These are phyloP conservation scores for Colletotrichum ledebouriae DNA, from an alignment of 2,329 filamentous ascomycete genomes.

Conservation along the genomic window DNA sequence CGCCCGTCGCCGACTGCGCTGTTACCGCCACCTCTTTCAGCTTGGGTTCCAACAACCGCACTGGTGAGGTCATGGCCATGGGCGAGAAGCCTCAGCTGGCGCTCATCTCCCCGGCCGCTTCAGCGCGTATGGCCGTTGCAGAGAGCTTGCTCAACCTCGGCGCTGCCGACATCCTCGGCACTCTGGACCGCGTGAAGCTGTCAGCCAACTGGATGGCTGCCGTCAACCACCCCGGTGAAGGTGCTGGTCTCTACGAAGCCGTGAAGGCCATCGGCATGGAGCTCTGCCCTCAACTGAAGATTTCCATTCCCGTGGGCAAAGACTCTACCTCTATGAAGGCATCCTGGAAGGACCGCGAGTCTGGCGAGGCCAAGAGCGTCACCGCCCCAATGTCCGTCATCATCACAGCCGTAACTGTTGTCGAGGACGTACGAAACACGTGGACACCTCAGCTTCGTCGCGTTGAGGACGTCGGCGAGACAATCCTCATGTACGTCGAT, in stretches of 20 bases:
- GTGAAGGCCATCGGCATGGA: constrained; percentile 94
- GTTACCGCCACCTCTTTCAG: constrained; percentile 89
- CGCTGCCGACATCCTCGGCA: constrained; percentile 78
- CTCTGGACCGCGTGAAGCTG: constrained; percentile 83
- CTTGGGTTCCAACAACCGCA: constrained; percentile 73
- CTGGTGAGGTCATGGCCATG: constrained; percentile 98
- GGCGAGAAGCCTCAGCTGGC: constrained; percentile 92
- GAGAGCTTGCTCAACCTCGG: constrained; percentile 95
- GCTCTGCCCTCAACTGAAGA: constrained; percentile 88
- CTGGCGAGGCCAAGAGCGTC: constrained; percentile 81
- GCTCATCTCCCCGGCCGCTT: constrained; percentile 89
- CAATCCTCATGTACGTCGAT: constrained; percentile 90
- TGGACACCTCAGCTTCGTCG: constrained; percentile 94
- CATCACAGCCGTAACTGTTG: constrained; percentile 90
- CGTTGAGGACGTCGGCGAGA: constrained; percentile 89
- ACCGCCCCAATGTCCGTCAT: constrained; percentile 92
- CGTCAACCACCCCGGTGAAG: constrained; percentile 92
- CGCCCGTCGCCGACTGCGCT: constrained; percentile 92
- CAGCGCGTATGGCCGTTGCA: constrained; percentile 95
- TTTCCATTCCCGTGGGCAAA: constrained; percentile 96
- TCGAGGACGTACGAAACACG: constrained; percentile 84
- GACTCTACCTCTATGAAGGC: constrained; percentile 99
- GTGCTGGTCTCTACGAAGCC: constrained; percentile 91
- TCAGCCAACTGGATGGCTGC: constrained; percentile 99
- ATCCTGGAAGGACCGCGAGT: constrained; percentile 83